Conservation (phyloP, 2,329 filamentous ascomycete species). For the Trichothecium roseum region DNA sequence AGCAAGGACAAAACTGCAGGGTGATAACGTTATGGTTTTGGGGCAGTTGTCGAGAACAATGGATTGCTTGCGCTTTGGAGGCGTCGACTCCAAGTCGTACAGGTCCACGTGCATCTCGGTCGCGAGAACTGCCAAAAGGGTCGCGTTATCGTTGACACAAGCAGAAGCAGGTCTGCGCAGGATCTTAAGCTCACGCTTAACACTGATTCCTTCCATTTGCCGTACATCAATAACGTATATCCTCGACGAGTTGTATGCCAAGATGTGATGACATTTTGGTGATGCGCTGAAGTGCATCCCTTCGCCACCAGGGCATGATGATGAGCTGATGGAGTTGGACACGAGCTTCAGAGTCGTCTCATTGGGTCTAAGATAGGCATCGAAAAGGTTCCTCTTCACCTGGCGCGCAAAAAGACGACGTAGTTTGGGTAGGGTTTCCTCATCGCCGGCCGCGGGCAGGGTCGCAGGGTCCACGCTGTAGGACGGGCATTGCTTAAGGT, state of each 20-base stretch:
- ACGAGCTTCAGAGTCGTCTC: slow-evolving; percentile 69
- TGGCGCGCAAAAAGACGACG: slow-evolving; percentile 59
- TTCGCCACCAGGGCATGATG: slow-evolving; percentile 72
- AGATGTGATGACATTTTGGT: slow-evolving; percentile 59
- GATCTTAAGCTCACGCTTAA: slow-evolving; percentile 72
- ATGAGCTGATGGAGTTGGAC: slow-evolving; percentile 75
- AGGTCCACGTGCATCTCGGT: slow-evolving; percentile 77
- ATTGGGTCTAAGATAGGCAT: slow-evolving; percentile 60
- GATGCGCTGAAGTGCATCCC: slow-evolving; percentile 79
- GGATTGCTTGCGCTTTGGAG: slow-evolving; percentile 62
- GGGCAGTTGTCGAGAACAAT: slow-evolving; percentile 71
- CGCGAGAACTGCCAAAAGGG: slow-evolving; percentile 67
- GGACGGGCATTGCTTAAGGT: slow-evolving; percentile 51
- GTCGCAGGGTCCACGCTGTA: slow-evolving; percentile 40
- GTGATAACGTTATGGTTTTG: slow-evolving; percentile 68
- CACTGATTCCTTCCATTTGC: slow-evolving; percentile 36
- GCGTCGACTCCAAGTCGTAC: slow-evolving; percentile 58
- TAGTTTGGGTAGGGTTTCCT: slow-evolving; percentile 44
- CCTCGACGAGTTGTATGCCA: slow-evolving; percentile 77
- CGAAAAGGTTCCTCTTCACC: slow-evolving; percentile 67
- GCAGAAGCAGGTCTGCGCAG: slow-evolving; percentile 64
- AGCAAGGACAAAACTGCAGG: slow-evolving; percentile 71
- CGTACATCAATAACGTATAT: slow-evolving; percentile 69
- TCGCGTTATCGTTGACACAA: slow-evolving; percentile 70
- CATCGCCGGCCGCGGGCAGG: slow-evolving; percentile 25